A percentile compares a stretch with the other conserved stretches of the same genome.
Evolutionary conservation across 202 grass and related monocot genomes (phyloP).

Genomic region (Hordeum pubiflorum): DNA sequence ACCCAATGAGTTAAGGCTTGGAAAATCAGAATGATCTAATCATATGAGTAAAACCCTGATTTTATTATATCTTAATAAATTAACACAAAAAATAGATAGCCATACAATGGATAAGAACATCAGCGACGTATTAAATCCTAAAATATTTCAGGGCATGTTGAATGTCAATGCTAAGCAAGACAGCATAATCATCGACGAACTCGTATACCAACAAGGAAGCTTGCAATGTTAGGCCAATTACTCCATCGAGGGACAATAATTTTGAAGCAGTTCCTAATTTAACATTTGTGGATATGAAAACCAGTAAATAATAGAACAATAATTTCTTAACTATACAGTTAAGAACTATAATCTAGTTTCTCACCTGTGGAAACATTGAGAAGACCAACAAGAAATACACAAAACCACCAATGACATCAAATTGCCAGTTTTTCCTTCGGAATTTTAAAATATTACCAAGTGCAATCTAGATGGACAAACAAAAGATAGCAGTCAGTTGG

Average conservation of each 20-base stretch:
- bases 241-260: neutral
- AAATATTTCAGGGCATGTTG: neutral
- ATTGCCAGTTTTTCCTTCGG: conserved; percentile 97
- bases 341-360: neutral
- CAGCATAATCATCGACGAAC: neutral
- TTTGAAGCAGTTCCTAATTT: neutral
- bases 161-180: neutral
- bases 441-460: conserved; percentile 97
- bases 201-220: neutral
- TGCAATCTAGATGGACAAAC: conserved; percentile 60
- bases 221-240: neutral
- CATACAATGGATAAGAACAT: neutral
- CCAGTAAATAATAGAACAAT: neutral
- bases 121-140: neutral
- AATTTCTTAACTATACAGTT: neutral
- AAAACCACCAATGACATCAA: conserved; percentile 96
- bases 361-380: conserved; percentile 96
- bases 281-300: neutral
- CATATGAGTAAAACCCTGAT: neutral
- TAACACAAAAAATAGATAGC: neutral
- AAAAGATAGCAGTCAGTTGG: conserved; percentile 22
- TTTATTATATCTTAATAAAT: neutral
- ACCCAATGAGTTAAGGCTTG: neutral
- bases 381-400: conserved; percentile 95
- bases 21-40: neutral